A percentile compares a stretch with the other conserved stretches of the same genome.
phyloP scores from a whole-genome alignment of 2,329 filamentous ascomycete genomes.

The Cordyceps farinosa region DNA sequence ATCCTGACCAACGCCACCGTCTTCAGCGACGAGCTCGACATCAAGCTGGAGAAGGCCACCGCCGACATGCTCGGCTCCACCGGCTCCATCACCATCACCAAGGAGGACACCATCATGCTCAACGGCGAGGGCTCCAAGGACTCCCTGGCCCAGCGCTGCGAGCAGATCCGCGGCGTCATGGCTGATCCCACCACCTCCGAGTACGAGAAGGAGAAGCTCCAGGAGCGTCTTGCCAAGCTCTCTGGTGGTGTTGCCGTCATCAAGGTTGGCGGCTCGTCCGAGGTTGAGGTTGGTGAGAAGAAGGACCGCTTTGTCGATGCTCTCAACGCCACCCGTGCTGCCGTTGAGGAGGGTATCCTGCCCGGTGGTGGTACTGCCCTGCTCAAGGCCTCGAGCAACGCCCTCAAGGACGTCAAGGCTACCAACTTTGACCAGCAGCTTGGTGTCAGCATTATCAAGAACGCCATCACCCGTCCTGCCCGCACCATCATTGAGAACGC shows the following conservation, averaged over 20 bases:
- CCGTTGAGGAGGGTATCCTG: constrained; percentile 98
- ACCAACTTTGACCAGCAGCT: constrained; percentile 99
- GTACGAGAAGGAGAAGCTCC: constrained; percentile 99
- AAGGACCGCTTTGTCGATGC: constrained; percentile 99
- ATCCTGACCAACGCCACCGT: constrained; percentile 95
- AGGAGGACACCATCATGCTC: constrained; percentile 98
- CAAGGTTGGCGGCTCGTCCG: constrained; percentile 95
- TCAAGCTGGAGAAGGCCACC: constrained; percentile 98
- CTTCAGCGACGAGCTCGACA: constrained; percentile 96
- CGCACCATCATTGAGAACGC: constrained; percentile 97
- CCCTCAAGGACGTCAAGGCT: constrained; percentile 76
- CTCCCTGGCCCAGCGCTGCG: constrained; percentile 86
- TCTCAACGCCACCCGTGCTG: constrained; percentile 94
- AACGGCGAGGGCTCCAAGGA: constrained; percentile 98
- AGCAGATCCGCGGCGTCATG: constrained; percentile 98
- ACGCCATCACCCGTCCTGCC: constrained; percentile 92
- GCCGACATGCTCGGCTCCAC: constrained; percentile 94
- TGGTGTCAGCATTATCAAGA: constrained; percentile 96
- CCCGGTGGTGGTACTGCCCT: constrained; percentile 97
- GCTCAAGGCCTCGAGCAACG: constrained; percentile 92
- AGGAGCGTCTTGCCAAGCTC: constrained; percentile 98
- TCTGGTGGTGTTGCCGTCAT: constrained; percentile 98
- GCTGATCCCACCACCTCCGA: constrained; percentile 90
- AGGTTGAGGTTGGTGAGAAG: constrained; percentile 99
- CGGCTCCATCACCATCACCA: constrained; percentile 98